Base-by-base conservation (phyloP, 2,329 filamentous ascomycete species). In the Phyllosticta citrichinensis region DNA sequence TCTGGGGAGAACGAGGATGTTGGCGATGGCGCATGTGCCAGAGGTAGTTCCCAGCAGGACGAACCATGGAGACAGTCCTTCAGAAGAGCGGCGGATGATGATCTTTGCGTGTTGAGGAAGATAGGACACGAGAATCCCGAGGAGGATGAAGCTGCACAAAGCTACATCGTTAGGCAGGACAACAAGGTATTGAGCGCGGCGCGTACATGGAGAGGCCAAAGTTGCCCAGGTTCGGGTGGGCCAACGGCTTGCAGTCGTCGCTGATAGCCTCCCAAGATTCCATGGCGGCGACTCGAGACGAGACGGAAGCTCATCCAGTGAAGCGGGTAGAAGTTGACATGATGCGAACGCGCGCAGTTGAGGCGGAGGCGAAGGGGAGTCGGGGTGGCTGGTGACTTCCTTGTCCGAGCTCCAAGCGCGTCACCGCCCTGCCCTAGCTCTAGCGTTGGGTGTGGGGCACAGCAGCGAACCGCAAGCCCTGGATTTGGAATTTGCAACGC, bases 41-140 rank as follows among this genome's bases (percentile, higher is more conserved):
- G 91, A 95, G 1, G 93, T 93, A 25, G 89, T 90, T 63, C 94
- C 94, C n/a, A 99, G 84, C 1, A 97, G 83, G 65, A 99, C 86
- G 71, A 96, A 99, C 75, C 93, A 94, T 9, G 94, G 93, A 30
- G 92, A 97, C 64, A 99, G 92, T 64, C 94, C 94, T 73, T 96
- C 93, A 22, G 93, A 95, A 14, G 90, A 94, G 63, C 87, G 84
- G 60, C 91, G 85, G 51, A 83, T 80, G 66, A 96, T 89, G 75
- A 99, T 97, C 69, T 94, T 91, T 73, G 88, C 83, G 75, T 97
- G 93, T 73, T 99, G 94, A 0, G 94, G 94, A 2, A 97, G 82
- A 77, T 99, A 99, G 35, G 93, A 97, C 62, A 96, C 77, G 64
- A 97, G 80, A 68, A 97, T 92, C 62, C 93, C 93, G 67, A 96